A percentile compares a stretch with the other conserved stretches of the same genome.
phyloP scores from a whole-genome alignment of 2,329 filamentous ascomycete genomes.

The Graphiopsis chlorocephala region DNA sequence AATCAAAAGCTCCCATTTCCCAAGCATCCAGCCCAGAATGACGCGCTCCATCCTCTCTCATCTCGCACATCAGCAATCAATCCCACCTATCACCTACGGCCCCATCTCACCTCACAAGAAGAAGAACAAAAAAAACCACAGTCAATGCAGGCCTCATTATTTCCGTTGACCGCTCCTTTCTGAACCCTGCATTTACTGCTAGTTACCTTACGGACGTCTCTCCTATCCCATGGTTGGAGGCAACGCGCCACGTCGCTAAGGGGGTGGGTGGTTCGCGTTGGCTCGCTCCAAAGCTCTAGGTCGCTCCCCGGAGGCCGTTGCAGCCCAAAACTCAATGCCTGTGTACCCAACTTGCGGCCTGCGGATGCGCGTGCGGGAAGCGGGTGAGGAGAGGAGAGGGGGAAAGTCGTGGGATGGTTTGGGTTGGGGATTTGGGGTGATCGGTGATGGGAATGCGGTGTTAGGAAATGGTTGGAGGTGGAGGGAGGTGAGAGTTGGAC shows the following conservation, averaged over 20 bases:
- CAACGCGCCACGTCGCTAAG: constrained; percentile 1
- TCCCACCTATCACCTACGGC: not conserved
- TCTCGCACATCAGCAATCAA: not conserved
- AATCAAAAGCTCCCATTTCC: not conserved
- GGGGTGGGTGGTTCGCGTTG: constrained; percentile 7
- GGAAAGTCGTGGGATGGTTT: constrained; percentile 6
- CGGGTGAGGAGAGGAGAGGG: not conserved
- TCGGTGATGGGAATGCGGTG: not conserved
- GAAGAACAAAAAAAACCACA: not conserved
- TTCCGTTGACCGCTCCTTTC: constrained; percentile 13
- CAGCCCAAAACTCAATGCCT: constrained; percentile 15
- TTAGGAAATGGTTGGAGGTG: not conserved
- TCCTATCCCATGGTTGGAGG: constrained; percentile 1
- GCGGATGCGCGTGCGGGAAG: not conserved
- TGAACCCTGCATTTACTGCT: constrained; percentile 3
- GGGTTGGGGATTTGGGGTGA: not conserved
- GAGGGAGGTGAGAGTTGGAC: not conserved
- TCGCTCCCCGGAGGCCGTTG: too few species aligned
- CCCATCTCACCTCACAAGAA: too few species aligned
- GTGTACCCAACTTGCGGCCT: constrained; percentile 9
- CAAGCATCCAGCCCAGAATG: not conserved
- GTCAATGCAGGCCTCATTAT: not conserved
- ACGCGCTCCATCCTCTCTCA: not conserved
- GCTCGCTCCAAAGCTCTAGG: not conserved
- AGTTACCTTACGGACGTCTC: not conserved